These are phyloP conservation scores for Trametopsis cervina DNA, from an alignment of 768 basidiomycete species.

Conservation along the genomic window DNA sequence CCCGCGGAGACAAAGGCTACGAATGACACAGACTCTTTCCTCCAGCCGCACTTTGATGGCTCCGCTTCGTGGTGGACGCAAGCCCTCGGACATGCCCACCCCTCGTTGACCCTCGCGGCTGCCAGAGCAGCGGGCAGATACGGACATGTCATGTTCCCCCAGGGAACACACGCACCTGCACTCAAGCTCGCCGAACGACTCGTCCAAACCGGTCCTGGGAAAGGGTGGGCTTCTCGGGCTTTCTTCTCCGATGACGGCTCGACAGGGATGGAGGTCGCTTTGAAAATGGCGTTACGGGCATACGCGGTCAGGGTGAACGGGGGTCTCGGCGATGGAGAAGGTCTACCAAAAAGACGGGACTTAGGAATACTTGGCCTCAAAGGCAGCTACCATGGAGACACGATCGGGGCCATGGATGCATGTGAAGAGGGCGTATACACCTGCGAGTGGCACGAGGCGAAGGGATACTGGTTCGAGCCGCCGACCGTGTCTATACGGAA, in stretches of 20 bases:
- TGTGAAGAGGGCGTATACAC: slow-evolving; percentile 87
- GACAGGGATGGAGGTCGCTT: slow-evolving; percentile 94
- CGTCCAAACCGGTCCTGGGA: slow-evolving; percentile 68
- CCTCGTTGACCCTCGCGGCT: slow-evolving; percentile 75
- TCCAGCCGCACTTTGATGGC: slow-evolving; percentile 71
- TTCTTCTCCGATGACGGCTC: slow-evolving; percentile 96
- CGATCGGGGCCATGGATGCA: slow-evolving; percentile 96
- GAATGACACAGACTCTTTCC: slow-evolving; percentile 27
- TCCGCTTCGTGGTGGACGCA: slow-evolving; percentile 99
- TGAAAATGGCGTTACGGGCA: slow-evolving; percentile 92
- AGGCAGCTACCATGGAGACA: slow-evolving; percentile 97
- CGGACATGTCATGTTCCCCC: slow-evolving; percentile 96
- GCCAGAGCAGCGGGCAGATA: slow-evolving; percentile 89
- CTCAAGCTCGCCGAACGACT: slow-evolving; percentile 77
- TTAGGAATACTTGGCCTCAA: slow-evolving; percentile 80
- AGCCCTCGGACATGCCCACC: slow-evolving; percentile 75
- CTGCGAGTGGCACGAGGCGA: slow-evolving; percentile 92
- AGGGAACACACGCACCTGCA: slow-evolving; percentile 81
- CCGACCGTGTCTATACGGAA: slow-evolving; percentile 68
- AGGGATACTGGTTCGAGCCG: slow-evolving; percentile 92
- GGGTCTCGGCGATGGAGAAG: slow-evolving; percentile 28
- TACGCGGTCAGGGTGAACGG: slow-evolving; percentile 37
- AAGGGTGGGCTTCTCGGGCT: slow-evolving; percentile 84
- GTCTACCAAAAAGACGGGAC: slow-evolving; percentile 31
- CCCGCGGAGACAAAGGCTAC: slow-evolving; percentile 13